These are phyloP conservation scores for Fragilaria radians DNA, from an alignment of 108 stramenopile genomes.

Conservation along the genomic window DNA sequence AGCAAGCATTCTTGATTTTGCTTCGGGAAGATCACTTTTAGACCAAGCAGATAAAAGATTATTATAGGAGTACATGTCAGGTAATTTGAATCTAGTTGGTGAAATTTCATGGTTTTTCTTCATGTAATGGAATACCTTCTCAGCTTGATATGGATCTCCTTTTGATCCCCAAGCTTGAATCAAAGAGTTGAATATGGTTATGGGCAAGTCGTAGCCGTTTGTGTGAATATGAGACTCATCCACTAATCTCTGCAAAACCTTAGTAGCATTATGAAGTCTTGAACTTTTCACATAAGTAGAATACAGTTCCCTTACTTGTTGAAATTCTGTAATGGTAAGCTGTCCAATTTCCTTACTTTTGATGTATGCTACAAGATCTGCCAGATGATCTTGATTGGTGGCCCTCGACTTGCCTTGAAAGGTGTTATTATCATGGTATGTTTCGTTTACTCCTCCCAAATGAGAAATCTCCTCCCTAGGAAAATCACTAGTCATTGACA, in stretches of 20 bases:
- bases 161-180: background rate
- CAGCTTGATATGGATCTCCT: background rate
- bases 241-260: background rate
- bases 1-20: no score
- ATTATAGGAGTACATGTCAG: conserved; percentile 1
- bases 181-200: background rate
- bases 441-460: no score
- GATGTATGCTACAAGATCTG: no score
- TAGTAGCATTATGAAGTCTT: background rate
- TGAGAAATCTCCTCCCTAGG: no score
- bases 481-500: no score
- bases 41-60: background rate
- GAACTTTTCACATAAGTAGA: no score
- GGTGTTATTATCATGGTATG: no score
- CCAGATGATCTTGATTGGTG: no score
- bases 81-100: background rate
- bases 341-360: no score
- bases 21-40: background rate
- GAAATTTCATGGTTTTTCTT: background rate
- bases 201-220: background rate
- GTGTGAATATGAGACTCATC: background rate
- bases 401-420: no score
- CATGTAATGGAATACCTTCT: background rate
- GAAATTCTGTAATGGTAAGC: no score
- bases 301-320: no score